Conservation (phyloP, 78 protist species). For the Polysphondylium violaceum region DNA sequence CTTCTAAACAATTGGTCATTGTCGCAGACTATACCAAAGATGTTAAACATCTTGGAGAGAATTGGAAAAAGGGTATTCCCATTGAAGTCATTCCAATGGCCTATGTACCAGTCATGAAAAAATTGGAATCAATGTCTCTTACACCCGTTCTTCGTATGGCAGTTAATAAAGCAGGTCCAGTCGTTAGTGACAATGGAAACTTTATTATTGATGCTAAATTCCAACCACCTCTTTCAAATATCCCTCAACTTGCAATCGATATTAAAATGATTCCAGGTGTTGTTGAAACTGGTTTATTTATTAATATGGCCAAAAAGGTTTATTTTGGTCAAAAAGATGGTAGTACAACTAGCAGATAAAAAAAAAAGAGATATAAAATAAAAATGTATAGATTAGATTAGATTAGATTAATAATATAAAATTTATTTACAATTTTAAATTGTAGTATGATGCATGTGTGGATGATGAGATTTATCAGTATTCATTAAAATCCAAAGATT, state of each 20-base stretch:
- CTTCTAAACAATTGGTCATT: constrained; percentile 77
- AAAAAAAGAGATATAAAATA: not conserved
- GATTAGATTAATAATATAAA: not conserved
- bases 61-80: constrained; percentile 91
- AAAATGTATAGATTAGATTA: not conserved
- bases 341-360: not conserved
- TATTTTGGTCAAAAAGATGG: constrained; percentile 89
- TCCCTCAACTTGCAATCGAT: constrained; percentile 9
- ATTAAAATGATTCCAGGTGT: constrained; percentile 89
- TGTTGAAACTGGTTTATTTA: constrained; percentile 87
- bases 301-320: constrained; percentile 72
- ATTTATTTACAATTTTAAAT: not conserved
- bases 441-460: not conserved
- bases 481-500: constrained; percentile 5
- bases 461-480: not conserved
- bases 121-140: constrained; percentile 1
- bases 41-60: constrained; percentile 68
- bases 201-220: constrained; percentile 87
- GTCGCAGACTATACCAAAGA: constrained; percentile 89
- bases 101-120: constrained; percentile 56
- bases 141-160: constrained; percentile 79
- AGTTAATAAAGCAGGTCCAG: constrained; percentile 91
- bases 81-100: constrained; percentile 90
- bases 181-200: constrained; percentile 91
- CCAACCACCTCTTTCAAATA: constrained; percentile 10